Evolutionary conservation across 1,284 basidiomycete species (phyloP).

Genomic region (Golubevia pallescens): DNA sequence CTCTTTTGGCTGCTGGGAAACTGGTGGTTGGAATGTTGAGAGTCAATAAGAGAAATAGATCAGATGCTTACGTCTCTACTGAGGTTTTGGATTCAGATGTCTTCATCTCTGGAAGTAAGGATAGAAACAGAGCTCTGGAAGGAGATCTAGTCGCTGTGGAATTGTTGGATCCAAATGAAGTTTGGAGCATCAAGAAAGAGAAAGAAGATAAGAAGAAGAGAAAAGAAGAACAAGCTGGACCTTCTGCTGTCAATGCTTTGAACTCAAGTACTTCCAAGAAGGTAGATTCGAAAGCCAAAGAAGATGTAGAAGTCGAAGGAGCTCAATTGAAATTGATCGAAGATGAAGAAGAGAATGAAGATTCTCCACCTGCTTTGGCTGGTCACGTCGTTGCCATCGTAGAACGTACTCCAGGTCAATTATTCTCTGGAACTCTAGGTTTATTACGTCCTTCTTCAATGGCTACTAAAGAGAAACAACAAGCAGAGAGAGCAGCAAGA

Average conservation of each 20-base stretch:
- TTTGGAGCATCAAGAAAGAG: slow-evolving; percentile 61
- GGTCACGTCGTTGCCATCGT: slow-evolving; percentile 63
- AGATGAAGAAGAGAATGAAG: slow-evolving; percentile 51
- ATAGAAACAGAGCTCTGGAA: slow-evolving; percentile 61
- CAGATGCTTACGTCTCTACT: slow-evolving; percentile 61
- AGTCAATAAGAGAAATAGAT: slow-evolving; percentile 62
- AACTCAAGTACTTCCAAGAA: slow-evolving; percentile 41
- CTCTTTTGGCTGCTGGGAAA: slow-evolving; percentile 59
- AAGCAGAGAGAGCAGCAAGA: slow-evolving; percentile 44
- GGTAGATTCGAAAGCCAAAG: slow-evolving; percentile 37
- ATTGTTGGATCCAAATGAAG: slow-evolving; percentile 58
- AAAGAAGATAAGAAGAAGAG: slow-evolving; percentile 65
- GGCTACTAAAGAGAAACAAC: slow-evolving; percentile 63
- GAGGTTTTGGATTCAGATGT: slow-evolving; percentile 63
- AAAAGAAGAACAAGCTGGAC: slow-evolving; percentile 50
- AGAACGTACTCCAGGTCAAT: slow-evolving; percentile 55
- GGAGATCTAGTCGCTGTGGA: slow-evolving; percentile 64
- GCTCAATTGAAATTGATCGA: slow-evolving; percentile 55
- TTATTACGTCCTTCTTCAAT: slow-evolving; percentile 54
- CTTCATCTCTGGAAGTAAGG: slow-evolving; percentile 63
- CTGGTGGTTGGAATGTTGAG: slow-evolving; percentile 61
- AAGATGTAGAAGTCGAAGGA: slow-evolving; percentile 63
- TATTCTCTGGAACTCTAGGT: slow-evolving; percentile 58
- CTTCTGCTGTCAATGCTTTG: slow-evolving; percentile 7
- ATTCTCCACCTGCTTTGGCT: slow-evolving; percentile 47